Base-by-base conservation (phyloP, 192 early-diverging fungal genomes). In the Pilaira anomala region DNA sequence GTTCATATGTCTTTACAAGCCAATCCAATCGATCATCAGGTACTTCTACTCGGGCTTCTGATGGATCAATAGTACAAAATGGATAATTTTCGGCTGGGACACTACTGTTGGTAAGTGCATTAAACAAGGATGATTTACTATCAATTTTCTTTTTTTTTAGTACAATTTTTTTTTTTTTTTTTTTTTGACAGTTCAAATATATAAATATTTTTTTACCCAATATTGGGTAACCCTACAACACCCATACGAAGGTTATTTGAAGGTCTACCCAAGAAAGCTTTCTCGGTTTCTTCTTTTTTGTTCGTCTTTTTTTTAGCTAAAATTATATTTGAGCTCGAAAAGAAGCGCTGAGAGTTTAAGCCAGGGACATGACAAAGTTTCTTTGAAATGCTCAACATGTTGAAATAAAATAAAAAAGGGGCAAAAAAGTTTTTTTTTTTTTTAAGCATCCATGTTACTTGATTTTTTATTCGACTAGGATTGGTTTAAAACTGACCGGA, bases 171-270 rank as follows among this genome's bases (percentile, higher is more conserved):
- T 25, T n/a, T n/a, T 1, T 33, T 6, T 6, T 6, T 36, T 36
- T 36, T 36, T 36, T 36, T 36, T 36, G 33, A 66, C 50, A 11
- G 18, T 8, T 18, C 13, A 46, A 13, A 45, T 46, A 7, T 18
- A n/a, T 40, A 12, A 40, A 40, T 40, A 40, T 40, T 65, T 6
- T 51, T 75, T 73, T 87, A 90, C 61, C 91, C 91, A 66, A 93
- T 85, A 66, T 93, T 93, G 49, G 91, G 91, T 41, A 93, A 74
- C 40, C 91, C 91, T 26, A 93, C 87, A 41, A 92, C 85, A 56
- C 88, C 86, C 41, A 83, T 83, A 74, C 87, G 87, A 19, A 91
- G 73, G 67, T 91, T 88, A 73, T 91, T 91, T 54, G 86, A 84
- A 8, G 88, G 88, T 58, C 89, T 77, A 6, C 89, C 89, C 39